Percentiles rank a stretch among this genome's conserved stretches.
Evolutionary conservation across 345 rosid species (phyloP).

Genomic region (Sapria himalayana): DNA sequence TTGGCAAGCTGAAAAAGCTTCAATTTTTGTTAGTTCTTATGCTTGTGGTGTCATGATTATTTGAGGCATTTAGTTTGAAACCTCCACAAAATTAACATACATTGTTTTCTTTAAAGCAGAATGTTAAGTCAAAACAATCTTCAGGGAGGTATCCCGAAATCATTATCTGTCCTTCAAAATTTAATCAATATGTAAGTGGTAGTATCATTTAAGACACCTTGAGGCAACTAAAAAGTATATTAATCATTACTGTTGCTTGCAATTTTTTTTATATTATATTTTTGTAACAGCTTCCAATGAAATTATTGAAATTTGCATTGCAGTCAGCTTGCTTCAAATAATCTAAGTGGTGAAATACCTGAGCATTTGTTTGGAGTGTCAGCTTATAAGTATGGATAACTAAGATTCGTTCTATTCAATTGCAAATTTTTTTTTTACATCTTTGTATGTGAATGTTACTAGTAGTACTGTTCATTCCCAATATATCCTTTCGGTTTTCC

Average conservation of each 20-base stretch:
- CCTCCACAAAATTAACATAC: neutral
- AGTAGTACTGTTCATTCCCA: no score
- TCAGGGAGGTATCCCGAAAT: slow-evolving; percentile 48
- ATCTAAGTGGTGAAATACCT: slow-evolving; percentile 64
- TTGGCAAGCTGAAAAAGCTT: slow-evolving; percentile 70
- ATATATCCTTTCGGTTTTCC: no score
- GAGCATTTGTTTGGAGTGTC: slow-evolving; percentile 32
- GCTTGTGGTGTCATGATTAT: slow-evolving; percentile 4
- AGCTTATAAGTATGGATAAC: slow-evolving; percentile 48
- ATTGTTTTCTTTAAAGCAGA: slow-evolving; percentile 22
- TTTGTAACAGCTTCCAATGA: slow-evolving; percentile 8
- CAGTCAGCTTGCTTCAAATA: slow-evolving; percentile 71
- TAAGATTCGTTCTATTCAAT: slow-evolving; percentile 1
- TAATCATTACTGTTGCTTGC: neutral
- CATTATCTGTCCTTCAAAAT: slow-evolving; percentile 35
- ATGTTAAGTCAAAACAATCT: slow-evolving; percentile 76
- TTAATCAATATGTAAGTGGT: slow-evolving; percentile 61
- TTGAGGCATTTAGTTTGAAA: slow-evolving; percentile 4
- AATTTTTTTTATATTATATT: no score
- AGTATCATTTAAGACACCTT: neutral
- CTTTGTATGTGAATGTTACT: no score
- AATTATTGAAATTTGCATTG: slow-evolving; percentile 10
- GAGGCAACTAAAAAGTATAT: neutral
- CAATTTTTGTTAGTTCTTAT: slow-evolving; percentile 66
- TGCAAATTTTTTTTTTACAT: slow-evolving; percentile 1